Percentiles rank a stretch among this genome's conserved stretches.
phyloP scores from a whole-genome alignment of 2,329 filamentous ascomycete genomes.

The Zopfia rhizophila region DNA sequence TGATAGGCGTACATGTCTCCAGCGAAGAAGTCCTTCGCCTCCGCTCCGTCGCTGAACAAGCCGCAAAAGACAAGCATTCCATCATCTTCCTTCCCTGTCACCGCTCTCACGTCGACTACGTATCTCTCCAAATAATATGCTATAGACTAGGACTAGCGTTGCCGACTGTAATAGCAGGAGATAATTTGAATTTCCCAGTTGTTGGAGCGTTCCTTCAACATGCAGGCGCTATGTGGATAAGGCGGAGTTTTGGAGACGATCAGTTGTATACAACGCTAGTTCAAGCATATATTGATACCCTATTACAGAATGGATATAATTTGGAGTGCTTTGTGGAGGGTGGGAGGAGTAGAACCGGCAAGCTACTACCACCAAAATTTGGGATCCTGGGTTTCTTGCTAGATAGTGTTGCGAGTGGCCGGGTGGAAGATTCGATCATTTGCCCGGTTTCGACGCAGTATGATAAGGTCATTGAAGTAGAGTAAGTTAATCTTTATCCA shows the following conservation, averaged over 20 bases:
- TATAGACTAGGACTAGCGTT: constrained; percentile 90
- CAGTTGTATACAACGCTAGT: constrained; percentile 91
- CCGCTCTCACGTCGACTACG: constrained; percentile 94
- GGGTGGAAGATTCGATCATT: constrained; percentile 90
- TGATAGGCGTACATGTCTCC: constrained; percentile 82
- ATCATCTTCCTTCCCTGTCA: constrained; percentile 97
- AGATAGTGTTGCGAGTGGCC: constrained; percentile 87
- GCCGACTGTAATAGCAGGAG: constrained; percentile 91
- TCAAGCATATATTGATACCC: constrained; percentile 92
- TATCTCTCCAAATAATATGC: constrained; percentile 93
- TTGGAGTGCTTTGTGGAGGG: constrained; percentile 99
- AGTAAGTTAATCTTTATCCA: constrained; percentile 28
- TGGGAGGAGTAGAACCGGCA: constrained; percentile 90
- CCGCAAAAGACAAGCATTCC: constrained; percentile 87
- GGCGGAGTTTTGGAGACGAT: constrained; percentile 91
- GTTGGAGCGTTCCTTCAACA: constrained; percentile 92
- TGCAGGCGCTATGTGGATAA: constrained; percentile 96
- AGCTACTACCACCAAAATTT: constrained; percentile 93
- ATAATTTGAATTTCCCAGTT: constrained; percentile 94
- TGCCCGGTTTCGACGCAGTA: constrained; percentile 98
- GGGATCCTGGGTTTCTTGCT: constrained; percentile 92
- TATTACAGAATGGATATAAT: constrained; percentile 91
- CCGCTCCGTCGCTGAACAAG: constrained; percentile 82
- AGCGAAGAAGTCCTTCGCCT: constrained; percentile 91
- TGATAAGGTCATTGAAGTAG: constrained; percentile 96